A percentile compares a stretch with the other conserved stretches of the same genome.
These are phyloP conservation scores for Yamadazyma dushanensis DNA, from an alignment of 1,139 yeast species.

Conservation along the genomic window DNA sequence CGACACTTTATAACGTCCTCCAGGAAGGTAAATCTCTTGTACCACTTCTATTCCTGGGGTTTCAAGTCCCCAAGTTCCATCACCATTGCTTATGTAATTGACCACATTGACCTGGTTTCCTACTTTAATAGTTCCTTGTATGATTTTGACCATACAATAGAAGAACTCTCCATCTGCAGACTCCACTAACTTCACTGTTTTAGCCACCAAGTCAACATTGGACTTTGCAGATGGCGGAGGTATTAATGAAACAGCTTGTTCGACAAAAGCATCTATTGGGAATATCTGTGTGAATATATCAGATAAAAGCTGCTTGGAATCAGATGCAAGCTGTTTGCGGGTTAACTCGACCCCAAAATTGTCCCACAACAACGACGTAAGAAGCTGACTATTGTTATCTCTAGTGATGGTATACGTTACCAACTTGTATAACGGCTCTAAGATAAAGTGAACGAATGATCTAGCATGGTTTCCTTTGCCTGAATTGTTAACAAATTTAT, in stretches of 20 bases:
- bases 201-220: conserved; percentile 37
- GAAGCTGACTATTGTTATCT: conserved; percentile 41
- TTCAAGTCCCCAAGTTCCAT: too few relatives aligned
- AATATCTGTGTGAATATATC: conserved; percentile 58
- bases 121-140: conserved; percentile 55
- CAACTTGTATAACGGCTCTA: conserved; percentile 81
- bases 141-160: conserved; percentile 59
- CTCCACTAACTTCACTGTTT: conserved; percentile 61
- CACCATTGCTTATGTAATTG: conserved; percentile 55
- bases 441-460: conserved; percentile 67
- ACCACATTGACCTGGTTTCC: conserved; percentile 54
- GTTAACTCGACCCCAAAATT: conserved; percentile 47
- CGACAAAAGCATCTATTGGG: conserved; percentile 54
- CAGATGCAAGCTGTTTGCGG: conserved; percentile 43
- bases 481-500: conserved; percentile 46
- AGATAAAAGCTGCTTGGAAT: conserved; percentile 58
- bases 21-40: conserved; percentile 44
- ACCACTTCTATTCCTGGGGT: conserved; percentile 43
- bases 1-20: conserved; percentile 69
- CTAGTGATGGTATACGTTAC: conserved; percentile 61
- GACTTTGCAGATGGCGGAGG: neutral
- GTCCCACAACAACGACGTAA: conserved; percentile 40
- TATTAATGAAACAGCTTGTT: conserved; percentile 19
- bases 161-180: conserved; percentile 47
- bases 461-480: conserved; percentile 33